Evolutionary conservation across 176 grass and related monocot genomes (phyloP), one percentile per base, ranked within the genome.

Genomic region (Carex kokanica): DNA sequence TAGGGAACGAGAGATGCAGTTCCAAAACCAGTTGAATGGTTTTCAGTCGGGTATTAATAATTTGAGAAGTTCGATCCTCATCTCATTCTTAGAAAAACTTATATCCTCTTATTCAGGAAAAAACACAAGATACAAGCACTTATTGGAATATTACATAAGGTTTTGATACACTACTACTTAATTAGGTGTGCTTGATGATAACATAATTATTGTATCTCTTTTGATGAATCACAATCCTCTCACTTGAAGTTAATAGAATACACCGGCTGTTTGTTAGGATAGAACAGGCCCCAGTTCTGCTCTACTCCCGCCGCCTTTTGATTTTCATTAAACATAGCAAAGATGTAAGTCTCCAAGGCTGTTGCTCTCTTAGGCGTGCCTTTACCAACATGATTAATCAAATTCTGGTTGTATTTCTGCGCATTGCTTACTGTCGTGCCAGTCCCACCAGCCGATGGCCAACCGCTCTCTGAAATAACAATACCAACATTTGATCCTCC

Each of bases 251-350:
- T 68, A 54, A 87, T 87, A 8, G 34, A 49, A 67, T 89, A 89
- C 21, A 84, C 56, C 8, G 29, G 40, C 13, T 25, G 16, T 43
- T 74, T 0, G 36, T 34, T 55, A 34, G 67, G 87, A 2, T 85
- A 66, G 47, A 89, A 89, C 55, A 89, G 62, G 0, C 87, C 87
- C 32, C 53, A 89, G 36, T 85, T 18, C 55, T 59, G 83, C 83
- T 89, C 83, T 0, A 74, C 81, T 18, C 34, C 81, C 4, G 34
- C 17, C 0, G 64, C 0, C 20, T 58, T 88, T n/a, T 61, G 3
- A 31, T 88, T 60, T 29, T 88, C 81, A 32, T 84, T 88, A 70
- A 88, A 88, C 86, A 88, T 84, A 14, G 70, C 86, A 59, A 84
- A 88, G 27, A 88, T 84, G 53, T 83, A 88, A 3, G 53, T 75